Evolutionary conservation across 148 eudicot species (phyloP), one percentile per base, ranked within the genome.

Genomic region (Drosera capensis): DNA sequence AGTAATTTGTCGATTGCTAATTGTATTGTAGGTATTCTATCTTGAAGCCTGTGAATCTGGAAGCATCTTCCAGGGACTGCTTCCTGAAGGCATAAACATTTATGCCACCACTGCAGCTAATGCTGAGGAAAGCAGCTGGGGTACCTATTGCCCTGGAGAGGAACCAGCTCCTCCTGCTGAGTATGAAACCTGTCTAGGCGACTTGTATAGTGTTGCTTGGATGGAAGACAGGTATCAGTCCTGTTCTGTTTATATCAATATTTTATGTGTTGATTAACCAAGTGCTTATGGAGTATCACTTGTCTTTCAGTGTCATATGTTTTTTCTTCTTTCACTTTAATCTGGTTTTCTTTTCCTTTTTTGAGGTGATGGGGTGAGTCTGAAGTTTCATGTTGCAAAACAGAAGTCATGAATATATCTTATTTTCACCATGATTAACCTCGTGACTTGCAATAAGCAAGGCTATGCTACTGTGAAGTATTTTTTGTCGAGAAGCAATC

Each of bases 11-110:
- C 20, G 25, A 34, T 19, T 19, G 55, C 4, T 25, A 39, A 46
- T 23, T 53, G 2, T 15, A 34, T 51, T 46, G 37, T 52, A 88
- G 96, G 97, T 90, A 25, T 64, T 90, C 56, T 84, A 90, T 66
- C 65, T 88, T 11, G 97, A 88, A 71, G 97, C 97, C 42, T 88
- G 97, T 54, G 97, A 88, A 44, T 68, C 95, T 45, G 97, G 95
- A 46, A 88, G 97, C 63, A 80, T 88, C 7, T 84, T 84, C 51
- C 92, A 88, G 45, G 97, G 97, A 48, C 70, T 88, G 41, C 78
- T 84, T 57, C 95, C 97, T 2, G 63, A 74, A 57, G 87, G 83
- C 49, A 55, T 88, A 40, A 75, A 78, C 35, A 84, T 88, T 25
- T 88, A 88, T 49, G 95, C 86, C 23, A 84, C 92, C 34, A 88